These are phyloP conservation scores for Cucurbita maxima DNA, from an alignment of 306 rosid genomes.

Conservation along the genomic window DNA sequence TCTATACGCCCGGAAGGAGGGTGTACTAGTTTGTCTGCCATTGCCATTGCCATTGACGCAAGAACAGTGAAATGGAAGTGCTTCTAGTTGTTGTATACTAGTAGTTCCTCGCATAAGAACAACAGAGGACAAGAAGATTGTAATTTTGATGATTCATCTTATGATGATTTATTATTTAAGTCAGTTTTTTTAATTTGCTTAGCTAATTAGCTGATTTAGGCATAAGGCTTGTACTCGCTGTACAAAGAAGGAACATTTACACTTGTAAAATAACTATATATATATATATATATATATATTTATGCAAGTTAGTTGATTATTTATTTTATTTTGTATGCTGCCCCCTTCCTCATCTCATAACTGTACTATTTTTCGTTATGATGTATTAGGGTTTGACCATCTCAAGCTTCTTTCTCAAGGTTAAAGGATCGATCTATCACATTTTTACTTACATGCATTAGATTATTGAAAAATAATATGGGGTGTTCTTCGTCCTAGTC, in stretches of 20 bases:
- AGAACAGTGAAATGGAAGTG: not conserved
- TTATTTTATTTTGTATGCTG: not conserved
- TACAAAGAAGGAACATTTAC: not conserved
- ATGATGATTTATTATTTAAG: not conserved
- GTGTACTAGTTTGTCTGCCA: not conserved
- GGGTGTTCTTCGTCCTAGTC: too few species aligned
- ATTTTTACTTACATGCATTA: too few species aligned
- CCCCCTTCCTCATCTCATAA: not conserved
- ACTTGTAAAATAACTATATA: too few species aligned
- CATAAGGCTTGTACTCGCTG: not conserved
- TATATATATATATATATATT: too few species aligned
- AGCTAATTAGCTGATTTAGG: not conserved
- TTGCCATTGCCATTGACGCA: not conserved
- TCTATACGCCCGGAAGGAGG: not conserved
- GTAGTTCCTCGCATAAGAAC: not conserved
- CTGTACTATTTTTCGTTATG: not conserved
- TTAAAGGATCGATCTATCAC: too few species aligned
- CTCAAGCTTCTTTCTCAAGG: not conserved
- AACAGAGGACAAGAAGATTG: not conserved
- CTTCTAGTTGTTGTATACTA: not conserved
- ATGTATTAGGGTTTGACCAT: not conserved
- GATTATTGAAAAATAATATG: too few species aligned
- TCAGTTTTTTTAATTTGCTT: not conserved
- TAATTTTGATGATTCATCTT: not conserved
- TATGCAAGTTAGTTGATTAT: not conserved